Base-by-base conservation (phyloP, 805 yeast species). In the Candida sonorensis region DNA sequence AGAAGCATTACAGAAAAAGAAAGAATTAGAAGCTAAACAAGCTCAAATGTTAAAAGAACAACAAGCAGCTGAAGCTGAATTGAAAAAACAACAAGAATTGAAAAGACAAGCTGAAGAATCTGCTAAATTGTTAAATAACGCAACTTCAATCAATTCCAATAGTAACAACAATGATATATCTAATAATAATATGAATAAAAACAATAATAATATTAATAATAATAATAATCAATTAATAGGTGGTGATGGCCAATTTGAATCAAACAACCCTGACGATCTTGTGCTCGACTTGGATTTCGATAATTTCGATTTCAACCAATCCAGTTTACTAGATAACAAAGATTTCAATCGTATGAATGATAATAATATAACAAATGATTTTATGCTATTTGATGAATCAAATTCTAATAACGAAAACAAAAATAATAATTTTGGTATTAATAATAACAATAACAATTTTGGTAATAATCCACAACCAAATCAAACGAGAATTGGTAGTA, bases 251-350 rank as follows among this genome's bases (percentile, higher is more conserved):
- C 30, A 27, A 7, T 33, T 38, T 16, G 27, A 24, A 23, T 18
- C 34, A 18, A 30, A 38, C 19, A 31, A 37, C 27, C 30, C 45
- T 12, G 53, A 48, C 31, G 53, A 51, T 31, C 26, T 44, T n/a
- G 45, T 53, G 36, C 27, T 53, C 34, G 53, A 51, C 26, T 29
- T 53, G 25, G 56, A 53, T 23, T 35, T 53, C 13, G 57, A 47
- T 31, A 45, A 46, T 26, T 52, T 51, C 35, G 40, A 48, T 19
- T 45, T 50, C 28, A 48, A 39, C 30, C 41, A 37, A 25, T 41
- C 30, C 11, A 37, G 27, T 12, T 7, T 17, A 19, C 15, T 22
- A 14, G 27, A 19, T 10, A 29, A 34, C 10, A 24, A 18, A 14
- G 28, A 29, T 16, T 19, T 15, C 16, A 33, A 23, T 17, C 12